A percentile compares a stretch with the other conserved stretches of the same genome.
Evolutionary conservation across 73 alveolate species (phyloP).

Genomic region (Effrenium voratum): DNA sequence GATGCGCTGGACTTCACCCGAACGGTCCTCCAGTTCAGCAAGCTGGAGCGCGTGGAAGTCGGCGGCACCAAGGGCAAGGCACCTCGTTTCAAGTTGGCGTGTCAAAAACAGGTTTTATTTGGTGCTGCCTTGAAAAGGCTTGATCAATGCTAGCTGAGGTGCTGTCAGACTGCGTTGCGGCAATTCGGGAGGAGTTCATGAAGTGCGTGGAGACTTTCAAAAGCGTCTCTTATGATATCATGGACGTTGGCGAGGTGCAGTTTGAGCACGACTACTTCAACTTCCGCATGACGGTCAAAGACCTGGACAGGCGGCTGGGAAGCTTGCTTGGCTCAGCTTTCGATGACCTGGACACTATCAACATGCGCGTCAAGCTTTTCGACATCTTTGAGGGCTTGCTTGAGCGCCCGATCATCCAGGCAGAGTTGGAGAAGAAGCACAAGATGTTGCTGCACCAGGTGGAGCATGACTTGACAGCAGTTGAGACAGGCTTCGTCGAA

Average conservation of each 20-base stretch:
- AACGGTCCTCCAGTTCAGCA: conserved; percentile 95
- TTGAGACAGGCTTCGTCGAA: conserved; percentile 92
- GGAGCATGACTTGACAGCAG: conserved; percentile 68
- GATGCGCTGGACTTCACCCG: conserved; percentile 99
- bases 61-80: conserved; percentile 99
- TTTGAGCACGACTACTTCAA: conserved; percentile 99
- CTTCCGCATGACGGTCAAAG: conserved; percentile 97
- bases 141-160: background rate
- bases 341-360: conserved; percentile 98
- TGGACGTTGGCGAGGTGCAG: conserved; percentile 99
- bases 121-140: background rate
- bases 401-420: conserved; percentile 99
- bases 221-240: conserved; percentile 98
- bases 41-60: conserved; percentile 98
- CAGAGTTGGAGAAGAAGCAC: conserved; percentile 99
- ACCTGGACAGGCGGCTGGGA: conserved; percentile 99
- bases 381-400: conserved; percentile 99
- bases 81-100: background rate
- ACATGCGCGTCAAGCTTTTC: conserved; percentile 97
- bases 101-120: background rate
- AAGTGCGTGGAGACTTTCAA: conserved; percentile 98
- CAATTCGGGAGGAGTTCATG: conserved; percentile 98
- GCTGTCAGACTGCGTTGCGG: conserved; percentile 98
- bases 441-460: conserved; percentile 97
- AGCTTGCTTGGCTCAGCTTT: conserved; percentile 99